Base-by-base conservation (phyloP, 169 alveolate genomes). In the Plasmodium coatneyi region DNA sequence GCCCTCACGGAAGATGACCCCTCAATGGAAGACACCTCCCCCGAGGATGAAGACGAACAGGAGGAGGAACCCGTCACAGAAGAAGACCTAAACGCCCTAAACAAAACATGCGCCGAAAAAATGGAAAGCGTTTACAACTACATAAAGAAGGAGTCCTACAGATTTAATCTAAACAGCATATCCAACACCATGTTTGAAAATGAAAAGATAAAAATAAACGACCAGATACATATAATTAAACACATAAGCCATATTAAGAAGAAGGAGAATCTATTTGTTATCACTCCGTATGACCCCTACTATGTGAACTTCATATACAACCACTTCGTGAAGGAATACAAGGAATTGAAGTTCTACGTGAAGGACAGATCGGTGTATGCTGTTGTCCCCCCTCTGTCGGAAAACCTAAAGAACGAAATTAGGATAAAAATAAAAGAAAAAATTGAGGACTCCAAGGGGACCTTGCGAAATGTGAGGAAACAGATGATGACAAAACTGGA, bases 201-300 rank as follows among this genome's bases (percentile, higher is more conserved):
- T 76, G 93, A 86, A 32, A 86, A 32, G 10, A 71, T 86, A 34
- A 86, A 86, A 86, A 86, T 86, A 49, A 86, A 86, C 9, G 93
- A 86, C 28, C 80, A 46, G 7, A 76, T 32, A 4, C 52, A 36
- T 54, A 56, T 22, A 22, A 78, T 86, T 25, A 86, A 76, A 12
- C 93, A 86, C 56, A 86, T 86, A 54, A 76, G 93, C 5, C 93
- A 86, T 30, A 86, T 86, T 32, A 76, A 52, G 52, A 86, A 86
- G 28, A 86, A 86, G 70, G 87, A 86, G 0, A 86, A 78, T 36
- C 54, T 86, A 52, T 86, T 76, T 39, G 76, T 76, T 9, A 86
- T 86, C 9, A 86, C 93, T 9, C 93, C 93, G 10, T 86, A 76
- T 56, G 93, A 86, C 19, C 87, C 93, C 16, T 86, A 86, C 80